phyloP scores from a whole-genome alignment of 495 filamentous ascomycete species.

The Beverwykella pulmonaria region DNA sequence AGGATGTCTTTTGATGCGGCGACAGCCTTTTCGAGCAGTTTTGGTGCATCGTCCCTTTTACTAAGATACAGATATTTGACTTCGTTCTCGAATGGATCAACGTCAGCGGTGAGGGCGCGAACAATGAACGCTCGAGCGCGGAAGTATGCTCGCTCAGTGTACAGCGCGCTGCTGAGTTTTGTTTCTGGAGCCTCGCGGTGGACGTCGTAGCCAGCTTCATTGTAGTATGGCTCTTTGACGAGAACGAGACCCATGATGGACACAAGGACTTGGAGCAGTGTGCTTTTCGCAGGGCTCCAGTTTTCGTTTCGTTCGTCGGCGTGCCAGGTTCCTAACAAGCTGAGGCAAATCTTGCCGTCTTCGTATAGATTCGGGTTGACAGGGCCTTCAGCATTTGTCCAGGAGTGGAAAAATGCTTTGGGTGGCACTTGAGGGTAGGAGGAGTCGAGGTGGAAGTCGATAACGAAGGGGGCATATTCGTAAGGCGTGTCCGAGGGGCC shows the following conservation, averaged over 20 bases:
- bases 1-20: slow-evolving; percentile 45
- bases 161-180: slow-evolving; percentile 53
- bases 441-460: slow-evolving; percentile 57
- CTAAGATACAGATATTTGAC: slow-evolving; percentile 55
- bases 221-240: slow-evolving; percentile 64
- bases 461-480: slow-evolving; percentile 62
- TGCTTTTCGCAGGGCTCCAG: slow-evolving; percentile 57
- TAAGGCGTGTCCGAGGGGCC: slow-evolving; percentile 64
- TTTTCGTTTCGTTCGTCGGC: slow-evolving; percentile 54
- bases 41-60: slow-evolving; percentile 38
- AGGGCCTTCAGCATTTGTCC: slow-evolving; percentile 54
- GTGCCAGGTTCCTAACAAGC: slow-evolving; percentile 63
- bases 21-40: slow-evolving; percentile 48
- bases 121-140: slow-evolving; percentile 57
- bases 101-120: slow-evolving; percentile 50
- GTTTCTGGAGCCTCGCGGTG: slow-evolving; percentile 50
- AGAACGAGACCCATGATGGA: slow-evolving; percentile 63
- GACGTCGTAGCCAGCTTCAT: slow-evolving; percentile 62
- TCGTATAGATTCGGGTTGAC: slow-evolving; percentile 68
- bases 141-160: slow-evolving; percentile 60
- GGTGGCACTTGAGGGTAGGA: slow-evolving; percentile 56
- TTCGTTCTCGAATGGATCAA: slow-evolving; percentile 53
- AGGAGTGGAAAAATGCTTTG: slow-evolving; percentile 59
- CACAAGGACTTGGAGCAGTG: slow-evolving; percentile 62
- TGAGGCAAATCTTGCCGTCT: slow-evolving; percentile 64